Conservation (phyloP, 192 early-diverging fungal species). For the Coemansia sp. region DNA sequence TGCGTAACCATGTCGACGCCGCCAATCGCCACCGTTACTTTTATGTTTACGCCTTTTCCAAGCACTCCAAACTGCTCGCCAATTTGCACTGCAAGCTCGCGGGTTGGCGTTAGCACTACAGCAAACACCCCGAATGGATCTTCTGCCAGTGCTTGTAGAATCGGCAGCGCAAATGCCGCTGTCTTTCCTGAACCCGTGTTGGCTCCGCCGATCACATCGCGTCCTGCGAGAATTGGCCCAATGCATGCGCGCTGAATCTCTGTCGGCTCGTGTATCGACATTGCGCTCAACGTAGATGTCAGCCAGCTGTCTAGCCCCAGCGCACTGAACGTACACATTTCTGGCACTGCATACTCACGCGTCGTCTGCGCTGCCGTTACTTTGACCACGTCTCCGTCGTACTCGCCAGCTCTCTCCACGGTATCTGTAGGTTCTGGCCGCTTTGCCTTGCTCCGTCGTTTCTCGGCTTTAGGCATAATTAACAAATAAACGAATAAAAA, state of each 20-base stretch:
- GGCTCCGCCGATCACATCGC: slow-evolving; percentile 89
- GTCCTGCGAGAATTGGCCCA: slow-evolving; percentile 68
- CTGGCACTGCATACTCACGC: slow-evolving; percentile 20
- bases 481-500: not conserved
- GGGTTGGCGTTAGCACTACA: slow-evolving; percentile 91
- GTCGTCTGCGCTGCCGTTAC: slow-evolving; percentile 18
- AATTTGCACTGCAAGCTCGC: slow-evolving; percentile 98
- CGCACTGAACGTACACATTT: slow-evolving; percentile 62
- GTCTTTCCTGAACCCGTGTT: slow-evolving; percentile 98
- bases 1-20: slow-evolving; percentile 94
- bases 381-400: slow-evolving; percentile 42
- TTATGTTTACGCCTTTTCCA: slow-evolving; percentile 81
- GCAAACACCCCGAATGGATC: slow-evolving; percentile 97
- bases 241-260: slow-evolving; percentile 95
- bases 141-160: slow-evolving; percentile 90
- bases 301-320: slow-evolving; percentile 85
- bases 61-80: slow-evolving; percentile 96
- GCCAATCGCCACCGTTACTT: slow-evolving; percentile 87
- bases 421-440: slow-evolving; percentile 1
- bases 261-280: slow-evolving; percentile 83
- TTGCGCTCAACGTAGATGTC: slow-evolving; percentile 66
- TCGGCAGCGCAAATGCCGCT: slow-evolving; percentile 96
- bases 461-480: slow-evolving; percentile 5
- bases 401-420: slow-evolving; percentile 11
- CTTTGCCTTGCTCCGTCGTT: not conserved